Base-by-base conservation (phyloP, 2,329 filamentous ascomycete species). In the Colletotrichum tanaceti region DNA sequence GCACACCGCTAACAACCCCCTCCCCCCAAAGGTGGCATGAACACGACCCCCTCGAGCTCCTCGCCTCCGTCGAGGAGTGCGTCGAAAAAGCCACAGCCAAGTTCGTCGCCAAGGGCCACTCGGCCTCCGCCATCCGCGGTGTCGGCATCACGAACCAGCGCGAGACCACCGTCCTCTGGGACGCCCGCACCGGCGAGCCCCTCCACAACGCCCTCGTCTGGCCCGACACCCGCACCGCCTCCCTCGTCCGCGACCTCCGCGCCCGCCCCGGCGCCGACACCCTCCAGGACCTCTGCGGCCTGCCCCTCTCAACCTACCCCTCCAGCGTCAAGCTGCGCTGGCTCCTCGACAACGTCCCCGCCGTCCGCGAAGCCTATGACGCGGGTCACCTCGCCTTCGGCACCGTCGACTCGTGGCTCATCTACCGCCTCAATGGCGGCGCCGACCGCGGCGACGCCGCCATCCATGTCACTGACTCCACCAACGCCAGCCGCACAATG, bases 401-500 rank as follows among this genome's bases (percentile, higher is more conserved):
- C 63, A 97, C 94, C 7, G 90, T 97, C 68, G 94, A 97, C 79
- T 88, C 91, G 2, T 97, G 94, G 94, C 84, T 97, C 66, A 87
- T 97, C 62, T 97, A 93, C 82, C 90, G 90, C 74, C 86, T 97
- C 58, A 93, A 97, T 75, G 93, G 92, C 65, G 90, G 91, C 58
- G 84, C 83, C 39, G 84, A 88, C 68, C 88, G 86, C 59, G 81
- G 82, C 64, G 76, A 73, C n/a, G 75, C 75, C 18, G 86, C 89
- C 57, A 80, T 94, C 50, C 90, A 93, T 76, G 93, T 97, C 66
- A 96, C 94, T 0, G 94, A 97, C 78, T 89, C 91, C 55, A 93
- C 92, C 70, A 97, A 97, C 77, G 94, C 94, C 22, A 95, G 92
- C 61, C 86, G 94, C 75, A 97, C 94, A 70, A 97, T 97, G 93